These are phyloP conservation scores for Talaromyces stipitatus DNA, from an alignment of 495 filamentous ascomycete species.

Conservation along the genomic window DNA sequence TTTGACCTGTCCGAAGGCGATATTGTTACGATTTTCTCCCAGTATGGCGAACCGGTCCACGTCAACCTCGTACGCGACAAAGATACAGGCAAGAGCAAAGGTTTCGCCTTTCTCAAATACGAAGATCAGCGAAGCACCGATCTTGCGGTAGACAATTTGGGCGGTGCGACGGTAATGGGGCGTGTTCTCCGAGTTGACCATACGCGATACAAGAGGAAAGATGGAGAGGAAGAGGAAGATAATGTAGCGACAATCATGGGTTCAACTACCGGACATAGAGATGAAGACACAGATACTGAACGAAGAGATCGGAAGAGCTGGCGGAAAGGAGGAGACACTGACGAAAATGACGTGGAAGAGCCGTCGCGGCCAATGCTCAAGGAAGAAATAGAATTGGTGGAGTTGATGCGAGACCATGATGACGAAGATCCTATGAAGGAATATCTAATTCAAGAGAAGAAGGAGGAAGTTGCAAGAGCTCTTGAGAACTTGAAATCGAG, in stretches of 20 bases:
- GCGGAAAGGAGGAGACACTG: conserved; percentile 33
- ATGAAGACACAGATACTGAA: conserved; percentile 20
- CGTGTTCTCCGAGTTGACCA: conserved; percentile 84
- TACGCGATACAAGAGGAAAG: conserved; percentile 77
- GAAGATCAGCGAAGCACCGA: conserved; percentile 96
- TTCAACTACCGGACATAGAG: conserved; percentile 9
- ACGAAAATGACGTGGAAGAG: conserved; percentile 23
- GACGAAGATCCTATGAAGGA: conserved; percentile 98
- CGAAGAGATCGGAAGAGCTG: conserved; percentile 33
- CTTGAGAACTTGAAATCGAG: conserved; percentile 45
- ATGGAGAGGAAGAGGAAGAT: conserved; percentile 73
- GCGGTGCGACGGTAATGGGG: conserved; percentile 76
- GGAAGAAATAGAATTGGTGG: conserved; percentile 70
- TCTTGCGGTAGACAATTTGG: conserved; percentile 90
- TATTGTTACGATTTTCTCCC: conserved; percentile 93
- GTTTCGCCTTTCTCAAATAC: conserved; percentile 95
- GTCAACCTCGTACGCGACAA: conserved; percentile 88
- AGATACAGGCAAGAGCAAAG: conserved; percentile 87
- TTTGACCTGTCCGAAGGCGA: conserved; percentile 94
- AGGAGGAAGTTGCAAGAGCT: conserved; percentile 71
- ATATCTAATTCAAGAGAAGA: conserved; percentile 81
- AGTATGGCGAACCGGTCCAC: conserved; percentile 90
- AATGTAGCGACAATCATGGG: conserved; percentile 36
- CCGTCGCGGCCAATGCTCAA: conserved; percentile 41
- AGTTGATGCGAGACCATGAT: conserved; percentile 71